phyloP scores from a whole-genome alignment of 495 filamentous ascomycete genomes.

The Penicillium pancosmium region DNA sequence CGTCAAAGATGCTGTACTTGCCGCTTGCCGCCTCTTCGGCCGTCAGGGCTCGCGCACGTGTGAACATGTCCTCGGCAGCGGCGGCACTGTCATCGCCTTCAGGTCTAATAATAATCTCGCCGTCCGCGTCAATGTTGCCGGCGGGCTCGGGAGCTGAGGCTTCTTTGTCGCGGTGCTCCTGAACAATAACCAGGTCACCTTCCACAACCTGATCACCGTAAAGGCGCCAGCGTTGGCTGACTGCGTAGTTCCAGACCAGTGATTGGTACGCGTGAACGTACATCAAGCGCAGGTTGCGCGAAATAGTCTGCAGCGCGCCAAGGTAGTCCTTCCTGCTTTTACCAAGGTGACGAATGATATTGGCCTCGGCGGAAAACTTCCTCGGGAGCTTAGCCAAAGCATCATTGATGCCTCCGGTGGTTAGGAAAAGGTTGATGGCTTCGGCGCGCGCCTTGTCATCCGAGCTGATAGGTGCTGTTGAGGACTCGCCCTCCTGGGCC shows the following conservation, averaged over 20 bases:
- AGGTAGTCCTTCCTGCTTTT: constrained; percentile 63
- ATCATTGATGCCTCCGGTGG: constrained; percentile 51
- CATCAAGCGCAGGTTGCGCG: constrained; percentile 80
- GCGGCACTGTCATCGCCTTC: constrained; percentile 57
- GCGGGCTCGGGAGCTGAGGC: constrained; percentile 13
- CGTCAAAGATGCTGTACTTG: constrained; percentile 79
- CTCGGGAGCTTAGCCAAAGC: constrained; percentile 73
- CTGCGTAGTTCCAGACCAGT: constrained; percentile 87
- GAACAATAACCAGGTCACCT: constrained; percentile 81
- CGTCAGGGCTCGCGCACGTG: constrained; percentile 74
- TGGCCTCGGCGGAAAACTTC: constrained; percentile 77
- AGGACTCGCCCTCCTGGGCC: constrained; percentile 39
- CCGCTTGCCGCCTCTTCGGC: constrained; percentile 78
- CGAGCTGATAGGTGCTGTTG: constrained; percentile 49
- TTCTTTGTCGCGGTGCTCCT: constrained; percentile 54
- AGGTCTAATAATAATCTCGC: constrained; percentile 67
- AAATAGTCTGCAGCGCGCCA: constrained; percentile 76
- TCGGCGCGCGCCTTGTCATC: constrained; percentile 79
- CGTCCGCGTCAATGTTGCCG: constrained; percentile 62
- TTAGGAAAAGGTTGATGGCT: constrained; percentile 71
- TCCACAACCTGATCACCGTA: constrained; percentile 73
- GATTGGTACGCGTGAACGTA: constrained; percentile 97
- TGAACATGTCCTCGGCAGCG: constrained; percentile 61
- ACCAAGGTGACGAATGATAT: constrained; percentile 74
- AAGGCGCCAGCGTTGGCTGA: constrained; percentile 72